Conservation (phyloP, 305 asterid species). For the Striga hermonthica region DNA sequence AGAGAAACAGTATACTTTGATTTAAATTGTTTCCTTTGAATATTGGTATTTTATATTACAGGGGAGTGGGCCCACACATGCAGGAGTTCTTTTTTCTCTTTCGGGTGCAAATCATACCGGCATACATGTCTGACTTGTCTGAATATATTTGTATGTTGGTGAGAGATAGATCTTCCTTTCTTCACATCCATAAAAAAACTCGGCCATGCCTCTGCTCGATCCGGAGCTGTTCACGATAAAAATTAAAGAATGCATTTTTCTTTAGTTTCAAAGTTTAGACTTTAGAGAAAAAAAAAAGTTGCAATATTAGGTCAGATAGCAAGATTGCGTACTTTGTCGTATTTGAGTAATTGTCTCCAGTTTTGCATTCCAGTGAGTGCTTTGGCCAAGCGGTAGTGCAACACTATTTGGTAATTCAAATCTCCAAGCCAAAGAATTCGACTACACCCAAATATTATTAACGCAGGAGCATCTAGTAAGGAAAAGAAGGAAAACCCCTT, state of each 20-base stretch:
- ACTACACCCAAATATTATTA: slow-evolving; percentile 38
- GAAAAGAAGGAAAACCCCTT: not conserved
- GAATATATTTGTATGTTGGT: slow-evolving; percentile 90
- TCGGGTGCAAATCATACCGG: slow-evolving; percentile 95
- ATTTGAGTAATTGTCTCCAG: slow-evolving; percentile 91
- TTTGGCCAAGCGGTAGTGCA: slow-evolving; percentile 89
- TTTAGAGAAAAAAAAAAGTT: too few relatives aligned
- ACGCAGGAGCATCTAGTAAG: slow-evolving; percentile 6
- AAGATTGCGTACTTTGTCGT: slow-evolving; percentile 68
- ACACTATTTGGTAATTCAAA: slow-evolving; percentile 90
- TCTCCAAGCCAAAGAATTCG: slow-evolving; percentile 98
- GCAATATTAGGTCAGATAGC: slow-evolving; percentile 5
- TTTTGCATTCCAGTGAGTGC: slow-evolving; percentile 98
- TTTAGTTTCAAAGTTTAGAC: too few relatives aligned
- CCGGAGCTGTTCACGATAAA: slow-evolving; percentile 48
- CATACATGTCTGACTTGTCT: slow-evolving; percentile 88
- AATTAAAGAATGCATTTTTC: slow-evolving; percentile 8
- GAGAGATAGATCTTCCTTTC: slow-evolving; percentile 99
- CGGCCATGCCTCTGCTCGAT: slow-evolving; percentile 89
- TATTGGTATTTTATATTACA: too few relatives aligned
- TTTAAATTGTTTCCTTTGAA: too few relatives aligned
- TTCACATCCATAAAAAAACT: slow-evolving; percentile 92
- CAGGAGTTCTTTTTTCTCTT: slow-evolving; percentile 97
- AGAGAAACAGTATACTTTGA: too few relatives aligned
- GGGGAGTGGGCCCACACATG: slow-evolving; percentile 58